Evolutionary conservation across 2,329 filamentous ascomycete genomes (phyloP).

Genomic region (Sporothrix pallida): DNA sequence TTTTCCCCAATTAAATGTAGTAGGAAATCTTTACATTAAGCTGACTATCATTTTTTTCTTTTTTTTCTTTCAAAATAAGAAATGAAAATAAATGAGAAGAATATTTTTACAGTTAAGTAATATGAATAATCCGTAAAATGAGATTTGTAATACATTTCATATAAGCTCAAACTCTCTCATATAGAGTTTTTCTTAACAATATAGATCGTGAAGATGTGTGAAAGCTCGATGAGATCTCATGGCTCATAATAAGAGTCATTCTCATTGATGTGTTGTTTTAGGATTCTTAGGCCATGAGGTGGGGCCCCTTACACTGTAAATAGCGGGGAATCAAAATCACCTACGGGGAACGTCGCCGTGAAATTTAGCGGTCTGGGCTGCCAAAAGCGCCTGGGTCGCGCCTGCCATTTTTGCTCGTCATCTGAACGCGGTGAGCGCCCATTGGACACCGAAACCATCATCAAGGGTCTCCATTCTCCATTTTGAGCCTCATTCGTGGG

Average conservation of each 20-base stretch:
- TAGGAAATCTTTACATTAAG: too few species aligned
- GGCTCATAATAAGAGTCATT: background rate
- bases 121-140: background rate
- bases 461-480: background rate
- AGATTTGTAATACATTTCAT: background rate
- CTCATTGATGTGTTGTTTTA: background rate
- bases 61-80: background rate
- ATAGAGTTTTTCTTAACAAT: too few species aligned
- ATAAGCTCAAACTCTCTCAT: background rate
- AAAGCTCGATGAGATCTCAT: slow-evolving; percentile 1
- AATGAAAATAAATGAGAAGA: background rate
- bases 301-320: background rate
- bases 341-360: background rate
- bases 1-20: background rate
- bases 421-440: background rate
- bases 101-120: background rate
- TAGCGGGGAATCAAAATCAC: background rate
- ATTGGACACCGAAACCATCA: background rate
- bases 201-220: background rate
- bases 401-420: slow-evolving; percentile 13
- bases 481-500: slow-evolving; percentile 1
- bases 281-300: slow-evolving; percentile 1
- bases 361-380: slow-evolving; percentile 12
- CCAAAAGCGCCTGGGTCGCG: background rate
- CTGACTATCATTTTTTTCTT: background rate